Evolutionary conservation across 192 early-diverging fungal genomes (phyloP).

Genomic region (Coemansia sp.): DNA sequence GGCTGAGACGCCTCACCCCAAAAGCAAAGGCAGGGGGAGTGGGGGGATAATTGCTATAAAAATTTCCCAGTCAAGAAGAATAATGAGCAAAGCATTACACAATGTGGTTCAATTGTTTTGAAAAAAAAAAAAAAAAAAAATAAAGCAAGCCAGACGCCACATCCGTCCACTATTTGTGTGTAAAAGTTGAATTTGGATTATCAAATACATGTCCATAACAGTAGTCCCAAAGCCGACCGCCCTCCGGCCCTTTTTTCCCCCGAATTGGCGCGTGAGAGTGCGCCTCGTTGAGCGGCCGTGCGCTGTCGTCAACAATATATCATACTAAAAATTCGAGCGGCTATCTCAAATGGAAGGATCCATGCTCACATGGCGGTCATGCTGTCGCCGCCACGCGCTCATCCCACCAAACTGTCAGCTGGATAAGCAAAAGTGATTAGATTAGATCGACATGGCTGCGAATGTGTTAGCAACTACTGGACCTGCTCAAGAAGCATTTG

Average conservation of each 20-base stretch:
- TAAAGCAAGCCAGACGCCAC: not conserved
- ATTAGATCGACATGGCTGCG: not conserved
- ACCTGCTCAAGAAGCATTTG: not conserved
- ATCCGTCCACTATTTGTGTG: not conserved
- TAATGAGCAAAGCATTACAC: not conserved
- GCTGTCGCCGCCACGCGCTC: not conserved
- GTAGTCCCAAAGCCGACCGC: not conserved
- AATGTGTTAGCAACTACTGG: not conserved
- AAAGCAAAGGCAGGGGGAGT: not conserved
- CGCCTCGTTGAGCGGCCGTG: conserved; percentile 9
- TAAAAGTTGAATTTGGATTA: not conserved
- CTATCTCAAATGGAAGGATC: not conserved
- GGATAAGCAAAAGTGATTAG: not conserved
- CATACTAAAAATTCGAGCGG: not conserved
- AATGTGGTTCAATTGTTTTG: not conserved
- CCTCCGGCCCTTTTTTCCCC: too few species aligned
- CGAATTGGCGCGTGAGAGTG: not conserved
- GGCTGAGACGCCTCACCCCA: not conserved
- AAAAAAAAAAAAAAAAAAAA: not conserved
- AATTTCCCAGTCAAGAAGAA: not conserved
- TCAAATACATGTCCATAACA: not conserved
- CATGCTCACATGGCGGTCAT: not conserved
- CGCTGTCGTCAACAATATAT: not conserved
- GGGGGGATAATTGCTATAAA: not conserved
- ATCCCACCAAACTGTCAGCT: not conserved